Percentiles rank a stretch among this genome's conserved stretches.
These are phyloP conservation scores for Ulmus americana DNA, from an alignment of 331 rosid species.

Conservation along the genomic window DNA sequence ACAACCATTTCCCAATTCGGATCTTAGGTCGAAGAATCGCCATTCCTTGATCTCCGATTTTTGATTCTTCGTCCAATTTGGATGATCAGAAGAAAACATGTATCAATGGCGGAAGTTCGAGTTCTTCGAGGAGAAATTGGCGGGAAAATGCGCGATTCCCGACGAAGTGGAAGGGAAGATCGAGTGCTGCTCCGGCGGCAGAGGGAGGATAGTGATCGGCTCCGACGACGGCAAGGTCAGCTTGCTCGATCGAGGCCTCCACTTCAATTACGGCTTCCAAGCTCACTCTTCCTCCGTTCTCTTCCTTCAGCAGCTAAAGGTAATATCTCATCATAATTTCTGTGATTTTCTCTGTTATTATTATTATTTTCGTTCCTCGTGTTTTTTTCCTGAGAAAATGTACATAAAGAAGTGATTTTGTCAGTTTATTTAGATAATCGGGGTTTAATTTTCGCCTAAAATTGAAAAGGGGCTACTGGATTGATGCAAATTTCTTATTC, in stretches of 20 bases:
- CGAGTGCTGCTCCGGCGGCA: constrained; percentile 84
- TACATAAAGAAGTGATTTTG: neutral
- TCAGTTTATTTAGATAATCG: neutral
- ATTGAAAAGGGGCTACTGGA: neutral
- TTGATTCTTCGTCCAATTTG: neutral
- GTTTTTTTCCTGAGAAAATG: constrained; percentile 7
- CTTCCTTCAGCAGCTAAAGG: constrained; percentile 97
- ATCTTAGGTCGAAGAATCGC: constrained; percentile 6
- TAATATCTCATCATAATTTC: neutral
- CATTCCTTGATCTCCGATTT: constrained; percentile 1
- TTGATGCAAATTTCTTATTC: constrained; percentile 7
- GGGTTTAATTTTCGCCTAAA: neutral
- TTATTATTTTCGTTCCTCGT: neutral
- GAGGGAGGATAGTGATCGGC: constrained; percentile 86
- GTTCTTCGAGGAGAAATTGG: constrained; percentile 82
- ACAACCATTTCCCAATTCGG: neutral
- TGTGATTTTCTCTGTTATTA: neutral
- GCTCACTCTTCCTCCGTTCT: constrained; percentile 76
- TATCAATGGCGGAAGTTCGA: constrained; percentile 98
- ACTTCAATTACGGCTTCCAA: constrained; percentile 69
- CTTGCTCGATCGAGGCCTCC: constrained; percentile 84
- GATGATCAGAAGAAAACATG: constrained; percentile 29
- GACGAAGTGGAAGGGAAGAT: constrained; percentile 48
- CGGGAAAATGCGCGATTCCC: constrained; percentile 64
- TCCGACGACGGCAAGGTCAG: constrained; percentile 65